Evolutionary conservation across 1,284 basidiomycete species (phyloP).

Genomic region (Grifola frondosa): DNA sequence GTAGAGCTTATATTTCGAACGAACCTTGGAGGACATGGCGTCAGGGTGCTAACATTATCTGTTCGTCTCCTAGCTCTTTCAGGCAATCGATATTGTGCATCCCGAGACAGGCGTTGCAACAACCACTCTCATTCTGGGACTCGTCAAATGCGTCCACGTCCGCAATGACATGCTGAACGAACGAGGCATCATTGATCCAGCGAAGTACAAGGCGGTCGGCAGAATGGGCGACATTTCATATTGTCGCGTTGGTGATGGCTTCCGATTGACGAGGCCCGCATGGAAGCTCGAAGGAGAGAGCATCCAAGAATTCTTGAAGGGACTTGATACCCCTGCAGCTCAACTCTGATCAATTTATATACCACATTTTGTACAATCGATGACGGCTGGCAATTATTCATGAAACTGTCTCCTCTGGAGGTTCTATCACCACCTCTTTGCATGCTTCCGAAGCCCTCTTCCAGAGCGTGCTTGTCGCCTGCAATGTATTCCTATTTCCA

Average conservation of each 20-base stretch:
- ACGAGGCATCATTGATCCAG: conserved; percentile 55
- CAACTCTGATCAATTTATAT: too few species aligned
- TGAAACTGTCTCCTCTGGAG: conserved; percentile 13
- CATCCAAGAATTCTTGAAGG: conserved; percentile 15
- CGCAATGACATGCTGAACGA: conserved; percentile 48
- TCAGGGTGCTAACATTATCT: too few species aligned
- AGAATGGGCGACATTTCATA: conserved; percentile 68
- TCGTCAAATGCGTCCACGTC: conserved; percentile 64
- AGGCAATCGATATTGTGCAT: conserved; percentile 53
- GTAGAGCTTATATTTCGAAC: background rate
- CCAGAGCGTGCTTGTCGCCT: conserved; percentile 44
- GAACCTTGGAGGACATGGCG: background rate
- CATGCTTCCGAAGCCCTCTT: conserved; percentile 52
- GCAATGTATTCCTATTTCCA: conserved; percentile 61
- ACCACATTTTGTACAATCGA: too few species aligned
- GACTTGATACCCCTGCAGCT: too few species aligned
- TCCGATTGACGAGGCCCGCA: conserved; percentile 52
- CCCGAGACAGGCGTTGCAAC: conserved; percentile 42
- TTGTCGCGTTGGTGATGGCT: conserved; percentile 51
- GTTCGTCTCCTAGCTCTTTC: conserved; percentile 42
- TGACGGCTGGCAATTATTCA: too few species aligned
- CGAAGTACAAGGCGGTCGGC: conserved; percentile 56
- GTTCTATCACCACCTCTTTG: conserved; percentile 25
- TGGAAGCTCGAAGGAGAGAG: conserved; percentile 44
- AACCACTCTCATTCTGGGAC: conserved; percentile 62